Evolutionary conservation across 768 basidiomycete genomes (phyloP).

Genomic region (Hypholoma sublateritium): DNA sequence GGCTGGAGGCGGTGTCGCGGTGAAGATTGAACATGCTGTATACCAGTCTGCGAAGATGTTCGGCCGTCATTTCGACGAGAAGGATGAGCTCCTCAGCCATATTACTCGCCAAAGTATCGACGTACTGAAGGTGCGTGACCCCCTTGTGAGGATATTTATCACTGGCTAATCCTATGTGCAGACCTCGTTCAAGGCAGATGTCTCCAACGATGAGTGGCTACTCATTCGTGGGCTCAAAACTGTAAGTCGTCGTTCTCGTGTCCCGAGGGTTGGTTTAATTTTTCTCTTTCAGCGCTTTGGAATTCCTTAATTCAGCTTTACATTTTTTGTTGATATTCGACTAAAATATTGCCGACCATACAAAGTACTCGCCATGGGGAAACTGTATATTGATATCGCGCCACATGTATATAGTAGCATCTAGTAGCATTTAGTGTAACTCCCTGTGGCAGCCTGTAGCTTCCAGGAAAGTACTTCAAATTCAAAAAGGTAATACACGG

Average conservation of each 20-base stretch:
- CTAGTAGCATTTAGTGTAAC: neutral
- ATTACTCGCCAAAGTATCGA: slow-evolving; percentile 94
- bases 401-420: slow-evolving; percentile 5
- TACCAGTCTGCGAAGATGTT: slow-evolving; percentile 96
- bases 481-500: too few relatives aligned
- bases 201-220: slow-evolving; percentile 89
- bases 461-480: too few relatives aligned
- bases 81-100: slow-evolving; percentile 90
- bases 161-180: slow-evolving; percentile 27
- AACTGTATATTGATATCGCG: slow-evolving; percentile 1
- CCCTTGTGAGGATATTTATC: neutral
- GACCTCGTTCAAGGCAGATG: slow-evolving; percentile 87
- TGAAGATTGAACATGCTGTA: slow-evolving; percentile 97
- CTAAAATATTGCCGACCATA: neutral
- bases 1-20: slow-evolving; percentile 94
- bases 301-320: slow-evolving; percentile 23
- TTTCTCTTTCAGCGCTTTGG: slow-evolving; percentile 28
- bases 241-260: slow-evolving; percentile 39
- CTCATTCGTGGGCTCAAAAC: slow-evolving; percentile 87
- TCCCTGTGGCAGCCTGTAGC: too few relatives aligned
- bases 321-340: neutral
- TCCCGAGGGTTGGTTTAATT: neutral
- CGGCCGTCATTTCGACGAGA: slow-evolving; percentile 93
- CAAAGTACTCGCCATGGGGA: neutral
- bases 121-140: slow-evolving; percentile 78